Evolutionary conservation across 1,284 basidiomycete genomes (phyloP), one percentile per base, ranked within the genome.

Genomic region (Papiliotrema nemorosa): DNA sequence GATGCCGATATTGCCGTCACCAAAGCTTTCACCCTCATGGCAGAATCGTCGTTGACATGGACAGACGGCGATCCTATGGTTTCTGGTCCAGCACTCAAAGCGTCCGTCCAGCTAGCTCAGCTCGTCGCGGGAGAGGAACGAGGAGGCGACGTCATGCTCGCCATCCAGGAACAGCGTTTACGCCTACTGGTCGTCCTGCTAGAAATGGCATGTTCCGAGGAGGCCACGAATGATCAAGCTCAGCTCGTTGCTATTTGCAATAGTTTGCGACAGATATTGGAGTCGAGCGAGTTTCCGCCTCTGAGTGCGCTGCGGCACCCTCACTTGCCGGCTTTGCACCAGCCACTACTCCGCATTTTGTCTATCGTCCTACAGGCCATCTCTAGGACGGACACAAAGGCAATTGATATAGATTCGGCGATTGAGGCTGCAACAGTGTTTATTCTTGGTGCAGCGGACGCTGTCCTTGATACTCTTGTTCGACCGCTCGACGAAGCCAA

Each of bases 141-240:
- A 21, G 80, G 78, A 5, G 91, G 90, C 1, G 86, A 91, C 55
- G 85, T 92, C 78, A 89, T 92, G 84, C 80, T 85, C 0, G 82
- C 82, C 1, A 84, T 92, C 25, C 90, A 96, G 62, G 80, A 82
- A 1, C 82, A 86, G 22, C 80, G 90, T 29, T 75, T 96, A 7
- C 81, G 81, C 5, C 77, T 94, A 5, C 76, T 96, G 2, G 79
- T 89, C 14, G 81, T 84, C 1, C 70, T 93, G 44, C 77, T 92
- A 29, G 87, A 94, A 62, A 79, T 86, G 1, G 79, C 80, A 0
- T 71, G 80, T 13, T 84, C 85, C 57, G 80, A 78, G 33, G 75
- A 79, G 37, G 37, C 26, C n/a, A 45, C 48, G 13, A 39, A 53
- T 33, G 75, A 80, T 39, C 78, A 80, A 4, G 37, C 26, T 1